Conservation (phyloP, 495 filamentous ascomycete genomes). For the Cercophora sp. region DNA sequence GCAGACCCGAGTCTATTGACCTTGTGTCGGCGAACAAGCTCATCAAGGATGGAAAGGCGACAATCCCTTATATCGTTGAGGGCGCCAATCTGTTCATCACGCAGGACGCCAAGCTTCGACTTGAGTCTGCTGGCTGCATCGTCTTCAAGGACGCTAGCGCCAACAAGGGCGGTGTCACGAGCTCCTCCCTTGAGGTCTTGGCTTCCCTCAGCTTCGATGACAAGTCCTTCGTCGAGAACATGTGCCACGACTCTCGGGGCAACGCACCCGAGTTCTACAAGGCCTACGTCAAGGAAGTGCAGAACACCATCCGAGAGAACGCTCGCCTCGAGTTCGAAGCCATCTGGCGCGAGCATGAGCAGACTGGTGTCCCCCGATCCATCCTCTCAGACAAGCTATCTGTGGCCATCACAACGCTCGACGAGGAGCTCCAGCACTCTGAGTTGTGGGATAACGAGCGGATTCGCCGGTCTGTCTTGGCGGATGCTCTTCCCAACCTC, state of each 20-base stretch:
- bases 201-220: conserved; percentile 94
- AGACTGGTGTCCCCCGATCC: conserved; percentile 72
- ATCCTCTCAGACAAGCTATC: conserved; percentile 85
- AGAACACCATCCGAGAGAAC: conserved; percentile 82
- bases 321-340: conserved; percentile 93
- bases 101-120: conserved; percentile 91
- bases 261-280: conserved; percentile 85
- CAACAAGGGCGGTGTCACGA: conserved; percentile 98
- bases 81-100: conserved; percentile 98
- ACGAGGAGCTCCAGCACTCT: conserved; percentile 91
- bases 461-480: conserved; percentile 72
- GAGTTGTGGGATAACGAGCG: conserved; percentile 83
- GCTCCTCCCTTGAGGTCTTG: conserved; percentile 94
- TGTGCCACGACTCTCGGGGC: conserved; percentile 80
- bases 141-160: conserved; percentile 97
- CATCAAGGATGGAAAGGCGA: conserved; percentile 77
- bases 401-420: conserved; percentile 85
- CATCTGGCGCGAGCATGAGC: conserved; percentile 89
- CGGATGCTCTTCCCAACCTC: conserved; percentile 80
- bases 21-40: conserved; percentile 78
- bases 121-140: conserved; percentile 90
- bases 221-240: conserved; percentile 78
- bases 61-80: conserved; percentile 92
- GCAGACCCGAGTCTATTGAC: conserved; percentile 95
- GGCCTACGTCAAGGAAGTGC: conserved; percentile 87